Percentiles rank a stretch among this genome's conserved stretches.
Evolutionary conservation across 345 rosid species (phyloP).

Genomic region (Syzygium grande): DNA sequence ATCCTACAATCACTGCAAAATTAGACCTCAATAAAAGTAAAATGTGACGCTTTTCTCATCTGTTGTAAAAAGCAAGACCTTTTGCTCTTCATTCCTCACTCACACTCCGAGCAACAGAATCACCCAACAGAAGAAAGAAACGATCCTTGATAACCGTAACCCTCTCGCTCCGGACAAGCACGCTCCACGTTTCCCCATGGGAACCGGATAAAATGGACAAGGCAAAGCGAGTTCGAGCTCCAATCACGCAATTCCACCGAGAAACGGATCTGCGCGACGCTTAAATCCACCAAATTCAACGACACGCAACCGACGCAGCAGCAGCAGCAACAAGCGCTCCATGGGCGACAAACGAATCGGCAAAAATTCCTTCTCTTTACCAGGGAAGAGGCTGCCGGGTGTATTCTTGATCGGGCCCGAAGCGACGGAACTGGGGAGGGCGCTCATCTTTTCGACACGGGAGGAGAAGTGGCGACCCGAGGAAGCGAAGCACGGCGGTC

Average conservation of each 20-base stretch:
- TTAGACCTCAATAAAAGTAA: not conserved
- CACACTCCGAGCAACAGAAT: not conserved
- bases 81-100: not conserved
- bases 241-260: not conserved
- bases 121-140: not conserved
- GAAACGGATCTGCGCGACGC: not conserved
- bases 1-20: not conserved
- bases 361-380: not conserved
- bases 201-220: not conserved
- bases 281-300: not conserved
- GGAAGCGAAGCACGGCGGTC: not conserved
- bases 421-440: constrained; percentile 5
- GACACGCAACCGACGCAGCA: not conserved
- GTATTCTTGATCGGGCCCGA: constrained; percentile 3
- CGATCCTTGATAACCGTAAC: not conserved
- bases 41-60: not conserved
- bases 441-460: constrained; percentile 1
- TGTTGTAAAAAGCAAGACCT: not conserved
- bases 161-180: not conserved
- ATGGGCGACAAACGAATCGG: not conserved
- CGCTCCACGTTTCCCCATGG: not conserved
- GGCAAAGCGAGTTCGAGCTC: not conserved
- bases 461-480: not conserved
- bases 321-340: not conserved
- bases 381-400: constrained; percentile 1